Conservation (phyloP, 305 asterid species). For the Solanum hybrid region DNA sequence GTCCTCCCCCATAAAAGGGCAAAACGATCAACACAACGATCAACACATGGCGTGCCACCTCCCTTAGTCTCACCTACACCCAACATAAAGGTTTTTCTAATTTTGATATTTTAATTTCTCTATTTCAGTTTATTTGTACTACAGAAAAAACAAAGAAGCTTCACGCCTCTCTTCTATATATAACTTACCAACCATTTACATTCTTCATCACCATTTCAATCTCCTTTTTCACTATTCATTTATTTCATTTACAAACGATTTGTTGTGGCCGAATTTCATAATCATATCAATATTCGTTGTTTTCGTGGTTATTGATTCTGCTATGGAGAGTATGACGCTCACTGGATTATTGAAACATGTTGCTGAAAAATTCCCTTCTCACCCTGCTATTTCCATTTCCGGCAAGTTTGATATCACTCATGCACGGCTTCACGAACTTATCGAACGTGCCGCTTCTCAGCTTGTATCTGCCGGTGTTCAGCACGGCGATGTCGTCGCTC, state of each 20-base stretch:
- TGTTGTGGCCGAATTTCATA: too few species aligned
- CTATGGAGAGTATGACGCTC: constrained; percentile 51
- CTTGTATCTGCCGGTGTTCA: constrained; percentile 71
- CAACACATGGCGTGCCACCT: not conserved
- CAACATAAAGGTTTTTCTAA: not conserved
- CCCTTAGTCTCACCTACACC: constrained; percentile 4
- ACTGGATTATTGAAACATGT: constrained; percentile 49
- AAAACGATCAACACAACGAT: not conserved
- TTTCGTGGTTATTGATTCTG: not conserved
- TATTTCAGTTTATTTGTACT: not conserved
- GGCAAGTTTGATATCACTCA: constrained; percentile 64
- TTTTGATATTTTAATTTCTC: not conserved
- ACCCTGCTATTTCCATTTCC: constrained; percentile 55
- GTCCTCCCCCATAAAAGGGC: not conserved
- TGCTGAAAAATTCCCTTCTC: constrained; percentile 50
- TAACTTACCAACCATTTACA: not conserved
- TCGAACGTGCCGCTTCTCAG: constrained; percentile 56
- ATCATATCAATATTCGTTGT: too few species aligned
- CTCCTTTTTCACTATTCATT: not conserved
- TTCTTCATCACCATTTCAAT: not conserved
- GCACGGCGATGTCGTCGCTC: constrained; percentile 76
- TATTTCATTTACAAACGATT: not conserved
- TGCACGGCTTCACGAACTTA: constrained; percentile 40
- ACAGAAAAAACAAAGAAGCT: not conserved
- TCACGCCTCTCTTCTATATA: not conserved